Percentiles rank a stretch among this genome's conserved stretches.
Conservation (phyloP, 106 monocot genomes). For the Allium sativum region DNA sequence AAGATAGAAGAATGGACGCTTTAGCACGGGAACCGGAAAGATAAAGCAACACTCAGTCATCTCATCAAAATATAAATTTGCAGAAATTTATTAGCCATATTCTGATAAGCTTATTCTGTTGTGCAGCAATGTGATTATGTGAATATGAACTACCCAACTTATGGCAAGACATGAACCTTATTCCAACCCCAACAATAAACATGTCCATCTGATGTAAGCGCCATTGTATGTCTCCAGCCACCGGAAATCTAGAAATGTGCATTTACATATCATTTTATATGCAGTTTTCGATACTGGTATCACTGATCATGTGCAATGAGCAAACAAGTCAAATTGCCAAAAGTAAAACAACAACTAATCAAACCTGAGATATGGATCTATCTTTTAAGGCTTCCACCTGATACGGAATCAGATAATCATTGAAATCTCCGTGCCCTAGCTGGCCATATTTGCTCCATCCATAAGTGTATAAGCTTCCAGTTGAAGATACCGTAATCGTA, state of each 20-base stretch:
- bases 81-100: too few species aligned
- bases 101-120: too few species aligned
- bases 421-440: conserved; percentile 94
- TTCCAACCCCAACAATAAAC: conserved; percentile 99
- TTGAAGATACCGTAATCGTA: conserved; percentile 81
- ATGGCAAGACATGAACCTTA: conserved; percentile 38
- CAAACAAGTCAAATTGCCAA: background rate
- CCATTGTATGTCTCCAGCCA: conserved; percentile 98
- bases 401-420: conserved; percentile 82
- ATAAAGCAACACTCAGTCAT: too few species aligned
- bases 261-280: too few species aligned
- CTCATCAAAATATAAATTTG: too few species aligned
- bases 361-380: conserved; percentile 64
- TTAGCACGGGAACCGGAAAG: too few species aligned
- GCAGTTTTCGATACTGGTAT: too few species aligned
- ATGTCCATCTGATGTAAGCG: conserved; percentile 76
- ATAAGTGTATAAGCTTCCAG: conserved; percentile 74
- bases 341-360: background rate
- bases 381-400: conserved; percentile 56
- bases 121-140: too few species aligned
- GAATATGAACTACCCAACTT: too few species aligned
- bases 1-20: background rate
- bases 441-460: conserved; percentile 99
- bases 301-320: background rate
- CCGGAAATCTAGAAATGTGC: conserved; percentile 59